Base-by-base conservation (phyloP, 305 asterid species). In the Fraxinus nigra region DNA sequence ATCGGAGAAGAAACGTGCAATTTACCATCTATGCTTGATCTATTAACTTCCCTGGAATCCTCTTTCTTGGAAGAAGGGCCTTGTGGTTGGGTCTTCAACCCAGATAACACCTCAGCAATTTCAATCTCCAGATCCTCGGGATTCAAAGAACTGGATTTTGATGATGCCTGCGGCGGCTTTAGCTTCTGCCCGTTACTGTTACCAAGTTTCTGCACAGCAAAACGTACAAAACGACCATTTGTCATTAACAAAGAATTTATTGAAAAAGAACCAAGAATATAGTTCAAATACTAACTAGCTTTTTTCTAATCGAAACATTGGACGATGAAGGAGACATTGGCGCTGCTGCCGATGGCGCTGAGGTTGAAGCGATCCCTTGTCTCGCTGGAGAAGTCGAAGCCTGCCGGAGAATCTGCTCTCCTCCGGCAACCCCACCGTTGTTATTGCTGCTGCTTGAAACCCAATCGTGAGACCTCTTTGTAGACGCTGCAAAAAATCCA, bases 381-480 rank as follows among this genome's bases (percentile, higher is more conserved):
- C 95, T 87, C 77, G 86, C 94, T 81, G 98, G 98, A 37, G 98
- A 95, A 63, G 86, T 83, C 73, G 91, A 89, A 7, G 87, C 87
- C 74, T 82, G 97, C 80, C 86, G 94, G 1, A 78, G 93, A 87
- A 48, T 89, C 70, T 85, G 95, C 51, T 93, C 97, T 54, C 85
- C 97, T 1, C 92, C 91, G 22, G 88, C 81, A 67, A 82, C 87
- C 13, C 86, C 97, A 2, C 90, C 61, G 59, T 80, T 86, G 82
- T 87, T 93, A 63, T 88, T 90, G 33, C 86, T 88, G 11, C 87
- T 85, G 72, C 90, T 89, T 37, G 95, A 86, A 75, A 92, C 85
- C 98, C 94, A 92, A 81, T 96, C 99, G 79, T 93, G 98, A 51
- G 92, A 89, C 92, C 99, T 92, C 93, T 97, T 97, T 0, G 95